Evolutionary conservation across 345 rosid species (phyloP), one percentile per base, ranked within the genome.

Genomic region (Combretum micranthum): DNA sequence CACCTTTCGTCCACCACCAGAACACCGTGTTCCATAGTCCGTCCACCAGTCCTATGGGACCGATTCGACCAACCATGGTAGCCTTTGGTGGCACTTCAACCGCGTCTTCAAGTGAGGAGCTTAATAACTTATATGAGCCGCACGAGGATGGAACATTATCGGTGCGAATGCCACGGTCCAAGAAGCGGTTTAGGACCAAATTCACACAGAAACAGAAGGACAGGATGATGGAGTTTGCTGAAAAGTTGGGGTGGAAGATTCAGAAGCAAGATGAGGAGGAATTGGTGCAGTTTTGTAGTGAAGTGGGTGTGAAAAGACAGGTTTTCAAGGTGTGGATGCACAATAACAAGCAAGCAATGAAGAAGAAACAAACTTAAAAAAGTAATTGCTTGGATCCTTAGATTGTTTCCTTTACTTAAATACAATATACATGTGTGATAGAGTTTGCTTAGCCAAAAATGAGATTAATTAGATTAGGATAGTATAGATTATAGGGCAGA

Each of bases 311-410:
- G 20, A 75, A 65, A 61, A 75, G 80, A 52, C 72, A 72, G 21
- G 80, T 77, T 23, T 75, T 80, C 69, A 77, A 72, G 68, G 83
- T 80, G 37, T 80, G 85, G 85, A 77, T 80, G 83, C 85, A 80
- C 55, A 80, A 80, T 57, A 75, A 74, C 68, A 88, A 83, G 60
- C 88, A 78, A 69, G 71, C 84, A 51, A 69, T 66, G 71, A 83
- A 86, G 80, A 83, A 66, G 78, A 81, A 76, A 68, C 68, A 70
- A 53, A 60, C 64, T 73, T 68, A 72, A 76, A 47, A n/a, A 44
- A 0, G 39, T 32, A 6, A 32, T 32, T 32, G 4, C 9, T 6
- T 32, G 4, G 39, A 32, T 4, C 39, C 39, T 32, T 6, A 5
- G 8, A 32, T 4, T 32, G 39, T 6, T 32, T 32, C 39, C 39